phyloP scores from a whole-genome alignment of 495 filamentous ascomycete genomes.

The Cenococcum geophilum region DNA sequence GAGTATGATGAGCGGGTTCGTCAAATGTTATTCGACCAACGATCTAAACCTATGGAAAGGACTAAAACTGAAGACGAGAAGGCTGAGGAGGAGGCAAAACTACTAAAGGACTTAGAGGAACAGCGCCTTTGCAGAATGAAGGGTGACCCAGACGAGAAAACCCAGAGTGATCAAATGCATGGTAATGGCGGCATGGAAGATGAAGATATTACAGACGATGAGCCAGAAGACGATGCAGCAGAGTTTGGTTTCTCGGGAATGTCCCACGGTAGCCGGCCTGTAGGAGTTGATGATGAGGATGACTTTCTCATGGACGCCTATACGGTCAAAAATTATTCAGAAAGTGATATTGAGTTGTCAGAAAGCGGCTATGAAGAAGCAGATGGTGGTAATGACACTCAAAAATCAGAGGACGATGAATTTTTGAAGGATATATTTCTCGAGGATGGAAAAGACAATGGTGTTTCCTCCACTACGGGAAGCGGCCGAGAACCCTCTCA shows the following conservation, averaged over 20 bases:
- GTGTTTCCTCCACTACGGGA: conserved; percentile 27
- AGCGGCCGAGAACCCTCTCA: conserved; percentile 39
- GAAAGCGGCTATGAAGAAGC: conserved; percentile 51
- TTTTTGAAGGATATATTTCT: conserved; percentile 60
- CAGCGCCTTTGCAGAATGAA: conserved; percentile 67
- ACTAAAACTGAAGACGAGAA: conserved; percentile 91
- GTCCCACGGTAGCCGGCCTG: conserved; percentile 35
- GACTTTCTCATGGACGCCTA: conserved; percentile 88
- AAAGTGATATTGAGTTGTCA: conserved; percentile 51
- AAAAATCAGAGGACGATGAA: conserved; percentile 53
- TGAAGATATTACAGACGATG: conserved; percentile 38
- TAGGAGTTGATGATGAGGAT: conserved; percentile 75
- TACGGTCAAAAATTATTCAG: conserved; percentile 63
- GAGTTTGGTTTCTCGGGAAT: conserved; percentile 50
- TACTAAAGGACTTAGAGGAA: conserved; percentile 73
- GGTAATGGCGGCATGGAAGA: conserved; percentile 40
- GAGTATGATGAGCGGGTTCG: conserved; percentile 79
- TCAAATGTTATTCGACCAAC: conserved; percentile 72
- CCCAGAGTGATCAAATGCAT: conserved; percentile 33
- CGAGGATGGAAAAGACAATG: conserved; percentile 34
- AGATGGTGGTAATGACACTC: conserved; percentile 20
- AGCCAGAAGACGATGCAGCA: conserved; percentile 51
- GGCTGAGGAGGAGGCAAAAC: conserved; percentile 62
- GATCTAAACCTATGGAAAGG: conserved; percentile 75
- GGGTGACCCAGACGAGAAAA: conserved; percentile 50